Evolutionary conservation across 2,329 filamentous ascomycete genomes (phyloP).

Genomic region (Magnaporthiopsis poae): DNA sequence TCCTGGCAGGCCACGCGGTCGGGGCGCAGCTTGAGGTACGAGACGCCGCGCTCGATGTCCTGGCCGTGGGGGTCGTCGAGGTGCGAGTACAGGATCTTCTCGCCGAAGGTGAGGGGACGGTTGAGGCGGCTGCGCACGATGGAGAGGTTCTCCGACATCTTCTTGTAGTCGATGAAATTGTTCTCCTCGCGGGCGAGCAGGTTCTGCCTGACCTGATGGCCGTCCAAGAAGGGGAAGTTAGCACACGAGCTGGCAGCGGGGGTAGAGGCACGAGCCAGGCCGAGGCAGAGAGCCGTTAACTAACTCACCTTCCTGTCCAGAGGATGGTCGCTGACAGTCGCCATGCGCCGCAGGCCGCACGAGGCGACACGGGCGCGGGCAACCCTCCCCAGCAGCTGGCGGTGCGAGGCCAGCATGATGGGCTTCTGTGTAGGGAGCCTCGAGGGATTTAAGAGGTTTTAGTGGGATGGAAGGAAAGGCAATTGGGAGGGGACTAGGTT

Average conservation of each 20-base stretch:
- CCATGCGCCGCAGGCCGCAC: slow-evolving; percentile 62
- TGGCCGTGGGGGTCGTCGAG: slow-evolving; percentile 92
- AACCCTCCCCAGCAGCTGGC: slow-evolving; percentile 57
- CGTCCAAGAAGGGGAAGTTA: slow-evolving; percentile 3
- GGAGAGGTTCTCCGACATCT: slow-evolving; percentile 95
- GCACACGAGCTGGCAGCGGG: not conserved
- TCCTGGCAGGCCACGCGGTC: slow-evolving; percentile 99
- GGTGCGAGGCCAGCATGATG: slow-evolving; percentile 56
- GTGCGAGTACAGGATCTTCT: slow-evolving; percentile 99
- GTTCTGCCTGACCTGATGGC: slow-evolving; percentile 70
- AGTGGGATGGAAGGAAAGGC: slow-evolving; percentile 6
- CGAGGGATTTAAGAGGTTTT: slow-evolving; percentile 14
- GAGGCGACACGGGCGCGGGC: slow-evolving; percentile 52
- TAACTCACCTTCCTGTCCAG: slow-evolving; percentile 73
- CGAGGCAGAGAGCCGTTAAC: not conserved
- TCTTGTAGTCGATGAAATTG: slow-evolving; percentile 99
- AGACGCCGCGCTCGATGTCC: slow-evolving; percentile 89
- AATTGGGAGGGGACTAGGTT: slow-evolving; percentile 26
- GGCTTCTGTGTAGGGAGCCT: slow-evolving; percentile 10
- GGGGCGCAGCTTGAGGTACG: slow-evolving; percentile 91
- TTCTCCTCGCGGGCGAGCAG: slow-evolving; percentile 69
- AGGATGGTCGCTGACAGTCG: slow-evolving; percentile 74
- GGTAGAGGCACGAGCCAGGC: not conserved
- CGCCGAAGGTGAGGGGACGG: slow-evolving; percentile 79
- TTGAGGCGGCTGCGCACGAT: slow-evolving; percentile 85